Evolutionary conservation across 2,329 filamentous ascomycete species (phyloP).

Genomic region (Ustilaginoidea virens): DNA sequence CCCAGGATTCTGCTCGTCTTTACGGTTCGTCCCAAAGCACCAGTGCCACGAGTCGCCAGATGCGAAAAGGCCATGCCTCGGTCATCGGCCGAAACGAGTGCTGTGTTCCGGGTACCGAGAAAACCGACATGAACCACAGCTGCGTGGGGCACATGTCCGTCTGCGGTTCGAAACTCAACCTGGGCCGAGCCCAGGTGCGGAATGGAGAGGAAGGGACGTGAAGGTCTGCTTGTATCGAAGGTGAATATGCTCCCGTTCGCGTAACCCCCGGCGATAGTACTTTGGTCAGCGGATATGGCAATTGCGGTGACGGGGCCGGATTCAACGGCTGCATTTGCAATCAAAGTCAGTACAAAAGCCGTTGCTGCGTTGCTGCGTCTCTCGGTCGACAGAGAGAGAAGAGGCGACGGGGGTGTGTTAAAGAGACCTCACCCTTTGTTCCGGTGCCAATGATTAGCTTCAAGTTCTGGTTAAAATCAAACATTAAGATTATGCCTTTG

Average conservation of each 20-base stretch:
- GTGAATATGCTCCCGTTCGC: constrained; percentile 86
- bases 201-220: constrained; percentile 78
- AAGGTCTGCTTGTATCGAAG: constrained; percentile 77
- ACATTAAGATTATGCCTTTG: constrained; percentile 86
- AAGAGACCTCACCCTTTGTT: constrained; percentile 53
- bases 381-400: neutral
- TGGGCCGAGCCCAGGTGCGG: constrained; percentile 56
- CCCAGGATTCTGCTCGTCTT: constrained; percentile 85
- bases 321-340: constrained; percentile 71
- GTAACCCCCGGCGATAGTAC: constrained; percentile 81
- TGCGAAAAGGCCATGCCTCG: constrained; percentile 97
- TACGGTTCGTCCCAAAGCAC: constrained; percentile 68
- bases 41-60: constrained; percentile 79
- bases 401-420: no score
- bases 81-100: constrained; percentile 87
- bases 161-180: constrained; percentile 47
- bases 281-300: constrained; percentile 85
- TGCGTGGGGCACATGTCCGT: constrained; percentile 69
- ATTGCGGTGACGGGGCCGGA: constrained; percentile 77
- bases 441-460: constrained; percentile 89
- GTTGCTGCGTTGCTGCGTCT: constrained; percentile 14
- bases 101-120: constrained; percentile 81
- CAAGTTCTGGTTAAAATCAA: constrained; percentile 92
- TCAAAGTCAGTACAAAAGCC: neutral
- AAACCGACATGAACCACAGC: constrained; percentile 88